A percentile compares a stretch with the other conserved stretches of the same genome.
Evolutionary conservation across 2,329 filamentous ascomycete genomes (phyloP).

Genomic region (Cercospora citrullina): DNA sequence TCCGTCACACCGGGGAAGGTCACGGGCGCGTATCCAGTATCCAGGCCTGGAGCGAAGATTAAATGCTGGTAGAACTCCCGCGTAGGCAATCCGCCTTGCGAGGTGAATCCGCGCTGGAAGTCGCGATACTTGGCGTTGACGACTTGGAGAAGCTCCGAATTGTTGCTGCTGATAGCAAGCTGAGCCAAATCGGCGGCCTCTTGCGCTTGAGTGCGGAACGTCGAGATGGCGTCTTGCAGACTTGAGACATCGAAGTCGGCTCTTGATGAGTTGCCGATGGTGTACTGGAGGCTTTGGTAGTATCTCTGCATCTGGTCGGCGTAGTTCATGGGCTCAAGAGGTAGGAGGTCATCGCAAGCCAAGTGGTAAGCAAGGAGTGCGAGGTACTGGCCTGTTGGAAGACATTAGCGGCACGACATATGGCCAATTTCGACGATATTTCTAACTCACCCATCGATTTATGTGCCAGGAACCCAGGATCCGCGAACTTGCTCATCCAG

Average conservation of each 20-base stretch:
- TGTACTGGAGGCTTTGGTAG: constrained; percentile 35
- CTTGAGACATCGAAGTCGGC: constrained; percentile 47
- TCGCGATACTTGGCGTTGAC: constrained; percentile 51
- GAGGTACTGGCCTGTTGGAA: constrained; percentile 31
- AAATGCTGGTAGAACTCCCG: constrained; percentile 50
- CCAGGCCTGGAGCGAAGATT: constrained; percentile 50
- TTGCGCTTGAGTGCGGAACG: constrained; percentile 53
- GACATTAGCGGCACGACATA: neutral
- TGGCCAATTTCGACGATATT: neutral
- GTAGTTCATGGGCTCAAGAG: constrained; percentile 47
- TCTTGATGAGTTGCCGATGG: constrained; percentile 44
- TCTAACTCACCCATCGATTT: constrained; percentile 42
- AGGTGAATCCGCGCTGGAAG: constrained; percentile 49
- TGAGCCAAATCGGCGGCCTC: constrained; percentile 21
- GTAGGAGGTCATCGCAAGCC: constrained; percentile 41
- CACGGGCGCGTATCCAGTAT: constrained; percentile 67
- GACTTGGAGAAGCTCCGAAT: constrained; percentile 37
- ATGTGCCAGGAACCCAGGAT: constrained; percentile 53
- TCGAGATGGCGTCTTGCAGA: constrained; percentile 30
- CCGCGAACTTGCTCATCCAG: constrained; percentile 55
- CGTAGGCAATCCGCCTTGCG: constrained; percentile 48
- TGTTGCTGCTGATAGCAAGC: constrained; percentile 21
- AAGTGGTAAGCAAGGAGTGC: constrained; percentile 9
- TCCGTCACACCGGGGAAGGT: constrained; percentile 63
- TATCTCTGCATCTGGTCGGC: constrained; percentile 42